These are phyloP conservation scores for Fusarium avenaceum DNA, from an alignment of 2,329 filamentous ascomycete genomes.

Conservation along the genomic window DNA sequence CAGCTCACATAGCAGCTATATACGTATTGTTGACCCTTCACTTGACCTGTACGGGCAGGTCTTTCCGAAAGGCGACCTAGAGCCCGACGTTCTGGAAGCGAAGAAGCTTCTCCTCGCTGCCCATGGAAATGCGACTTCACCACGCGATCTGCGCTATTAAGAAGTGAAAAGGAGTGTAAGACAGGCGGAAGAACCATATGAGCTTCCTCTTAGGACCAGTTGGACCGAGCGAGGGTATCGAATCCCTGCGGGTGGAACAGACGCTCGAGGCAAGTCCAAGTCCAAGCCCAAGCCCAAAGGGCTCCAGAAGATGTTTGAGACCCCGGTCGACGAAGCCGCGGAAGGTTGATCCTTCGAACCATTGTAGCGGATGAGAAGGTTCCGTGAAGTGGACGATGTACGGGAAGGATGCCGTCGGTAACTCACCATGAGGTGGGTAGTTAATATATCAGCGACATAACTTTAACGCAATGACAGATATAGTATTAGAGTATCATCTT, in stretches of 20 bases:
- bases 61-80: constrained; percentile 23
- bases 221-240: constrained; percentile 19
- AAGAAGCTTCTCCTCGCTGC: constrained; percentile 12
- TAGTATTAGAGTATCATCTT: neutral
- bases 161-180: constrained; percentile 10
- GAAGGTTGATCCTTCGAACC: constrained; percentile 30
- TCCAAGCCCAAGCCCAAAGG: neutral
- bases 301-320: constrained; percentile 5
- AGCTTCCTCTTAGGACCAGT: constrained; percentile 42
- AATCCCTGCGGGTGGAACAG: constrained; percentile 21
- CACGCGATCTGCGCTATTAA: constrained; percentile 18
- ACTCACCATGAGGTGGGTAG: neutral
- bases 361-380: constrained; percentile 1
- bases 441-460: constrained; percentile 26
- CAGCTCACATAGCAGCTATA: constrained; percentile 8
- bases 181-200: constrained; percentile 23
- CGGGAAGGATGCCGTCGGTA: constrained; percentile 30
- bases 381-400: neutral
- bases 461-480: neutral
- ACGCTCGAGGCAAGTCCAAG: constrained; percentile 16
- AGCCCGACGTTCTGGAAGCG: constrained; percentile 33
- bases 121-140: constrained; percentile 7
- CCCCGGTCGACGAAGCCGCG: constrained; percentile 23
- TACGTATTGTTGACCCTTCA: constrained; percentile 4
- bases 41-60: constrained; percentile 18